Evolutionary conservation across 148 eudicot genomes (phyloP), one percentile per base, ranked within the genome.

Genomic region (Euryodendron excelsum): DNA sequence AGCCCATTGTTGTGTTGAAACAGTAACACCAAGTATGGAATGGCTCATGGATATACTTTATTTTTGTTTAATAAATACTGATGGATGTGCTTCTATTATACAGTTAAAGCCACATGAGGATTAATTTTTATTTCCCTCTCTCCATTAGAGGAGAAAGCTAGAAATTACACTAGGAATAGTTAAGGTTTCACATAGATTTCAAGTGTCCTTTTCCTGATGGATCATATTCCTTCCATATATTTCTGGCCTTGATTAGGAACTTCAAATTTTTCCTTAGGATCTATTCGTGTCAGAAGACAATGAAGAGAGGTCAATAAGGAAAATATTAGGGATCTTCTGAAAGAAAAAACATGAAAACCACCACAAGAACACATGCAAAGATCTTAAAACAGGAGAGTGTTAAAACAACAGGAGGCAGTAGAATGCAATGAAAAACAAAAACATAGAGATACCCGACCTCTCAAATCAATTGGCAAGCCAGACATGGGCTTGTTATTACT

Each of bases 401-500:
- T 5, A 39, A 36, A 28, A 33, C 8, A 18, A 71, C 34, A 39
- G 5, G 15, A 18, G 12, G 20, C 44, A 27, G 48, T 36, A n/a
- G 33, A 10, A 30, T 1, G 9, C 5, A 34, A 61, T 23, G 17
- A 61, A 79, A 34, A 79, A 55, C 10, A 7, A 18, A 61, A 56
- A 74, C 8, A n/a, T 14, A 73, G 39, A 62, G 44, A 59, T 28
- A 47, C 65, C 80, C 8, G 18, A 95, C 98, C 99, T 95, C 87
- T 91, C 79, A 95, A 82, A 82, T 96, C 86, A 79, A 96, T 80
- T 39, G 99, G 92, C 86, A 96, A 82, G 73, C 99, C 99, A 37
- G 92, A 63, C 34, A 82, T 45, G 61, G 97, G 85, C 81, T 86
- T 88, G 50, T 41, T 41, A 44, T 87, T 91, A 78, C 89, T 87